Evolutionary conservation across 768 basidiomycete species (phyloP), one percentile per base, ranked within the genome.

Genomic region (Paxillus rubicundulus): DNA sequence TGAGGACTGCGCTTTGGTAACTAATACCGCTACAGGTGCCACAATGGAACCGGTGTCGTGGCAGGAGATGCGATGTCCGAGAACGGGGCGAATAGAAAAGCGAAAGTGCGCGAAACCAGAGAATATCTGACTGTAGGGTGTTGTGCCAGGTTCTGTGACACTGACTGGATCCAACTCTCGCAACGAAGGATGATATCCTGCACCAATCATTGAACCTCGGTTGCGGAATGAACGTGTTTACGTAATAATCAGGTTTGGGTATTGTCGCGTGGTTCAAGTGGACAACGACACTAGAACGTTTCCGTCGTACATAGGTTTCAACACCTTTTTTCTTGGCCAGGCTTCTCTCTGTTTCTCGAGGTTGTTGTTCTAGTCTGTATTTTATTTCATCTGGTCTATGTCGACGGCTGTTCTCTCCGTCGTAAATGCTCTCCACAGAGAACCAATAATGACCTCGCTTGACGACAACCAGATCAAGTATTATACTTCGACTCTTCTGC

Each of bases 51-150:
- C 92, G 0, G 81, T 91, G 13, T 91, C 88, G 2, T 94, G 92
- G 92, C 84, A 89, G 70, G 89, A 89, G 68, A 94, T 94, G 92
- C 80, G 89, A 18, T 92, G 90, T 65, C 83, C 88, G 17, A 84
- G 82, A 66, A 92, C 90, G 14, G 89, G 90, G 5, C 80, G 75
- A 57, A 73, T 85, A 42, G 92, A 94, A 67, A 87, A 81, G 59
- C 79, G 92, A 53, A 94, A 94, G 65, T 92, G 89, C 60, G 90
- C 90, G 38, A 92, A 91, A 67, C 90, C 91, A 49, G 85, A 91
- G 55, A 80, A 77, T 43, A 54, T 85, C 64, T 85, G 72, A 54
- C 24, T 38, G 37, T 21, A 39, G 14, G 21, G 9, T 30, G 18
- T 12, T 14, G 7, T 10, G 6, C 20, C 41, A 24, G 7, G 37